Evolutionary conservation across 805 yeast species (phyloP).

Genomic region (Yarrowia keelungensis): DNA sequence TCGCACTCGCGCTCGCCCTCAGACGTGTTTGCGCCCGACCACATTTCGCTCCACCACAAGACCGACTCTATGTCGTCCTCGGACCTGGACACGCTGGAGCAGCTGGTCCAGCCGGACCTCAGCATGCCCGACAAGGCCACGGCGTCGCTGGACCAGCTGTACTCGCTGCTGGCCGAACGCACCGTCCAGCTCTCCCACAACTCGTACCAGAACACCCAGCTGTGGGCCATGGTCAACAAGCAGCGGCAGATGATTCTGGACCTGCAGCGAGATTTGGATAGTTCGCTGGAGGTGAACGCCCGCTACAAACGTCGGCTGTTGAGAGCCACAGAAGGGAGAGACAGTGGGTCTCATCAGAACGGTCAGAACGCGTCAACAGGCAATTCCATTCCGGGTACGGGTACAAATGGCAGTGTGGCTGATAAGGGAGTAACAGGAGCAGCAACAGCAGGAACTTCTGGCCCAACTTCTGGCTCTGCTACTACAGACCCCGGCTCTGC

Average conservation of each 20-base stretch:
- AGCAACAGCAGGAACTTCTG: no score
- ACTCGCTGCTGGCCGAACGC: constrained; percentile 41
- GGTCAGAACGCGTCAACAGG: not conserved
- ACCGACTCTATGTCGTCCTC: constrained; percentile 13
- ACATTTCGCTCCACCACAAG: constrained; percentile 24
- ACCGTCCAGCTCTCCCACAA: constrained; percentile 42
- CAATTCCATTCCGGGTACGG: not conserved
- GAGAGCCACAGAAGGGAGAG: not conserved
- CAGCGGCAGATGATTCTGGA: constrained; percentile 45
- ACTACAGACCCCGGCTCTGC: no score
- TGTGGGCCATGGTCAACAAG: constrained; percentile 44
- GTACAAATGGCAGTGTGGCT: not conserved
- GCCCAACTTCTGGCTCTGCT: no score
- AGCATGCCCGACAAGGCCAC: constrained; percentile 34
- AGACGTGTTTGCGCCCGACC: constrained; percentile 31
- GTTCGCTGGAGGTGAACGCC: constrained; percentile 41
- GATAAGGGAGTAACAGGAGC: no score
- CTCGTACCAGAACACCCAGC: constrained; percentile 44
- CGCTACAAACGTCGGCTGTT: constrained; percentile 17
- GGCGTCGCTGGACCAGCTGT: constrained; percentile 38
- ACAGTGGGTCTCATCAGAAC: no score
- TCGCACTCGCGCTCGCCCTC: constrained; percentile 13
- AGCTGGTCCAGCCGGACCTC: constrained; percentile 33
- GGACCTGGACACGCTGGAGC: constrained; percentile 29
- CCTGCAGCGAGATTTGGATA: constrained; percentile 43